phyloP scores from a whole-genome alignment of 768 basidiomycete species.

The Lentinula guzmanii region DNA sequence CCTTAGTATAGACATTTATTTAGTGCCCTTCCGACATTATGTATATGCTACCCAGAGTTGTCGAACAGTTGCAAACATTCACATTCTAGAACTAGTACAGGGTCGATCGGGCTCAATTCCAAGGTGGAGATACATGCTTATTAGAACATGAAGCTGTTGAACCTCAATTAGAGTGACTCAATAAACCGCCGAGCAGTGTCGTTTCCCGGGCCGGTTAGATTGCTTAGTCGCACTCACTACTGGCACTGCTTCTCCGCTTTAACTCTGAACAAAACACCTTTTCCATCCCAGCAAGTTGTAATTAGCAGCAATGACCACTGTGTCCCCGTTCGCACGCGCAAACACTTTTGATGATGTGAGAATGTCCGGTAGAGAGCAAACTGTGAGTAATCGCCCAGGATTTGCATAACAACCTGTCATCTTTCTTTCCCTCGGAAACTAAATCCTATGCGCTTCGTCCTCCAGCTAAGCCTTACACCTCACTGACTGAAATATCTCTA shows the following conservation, averaged over 20 bases:
- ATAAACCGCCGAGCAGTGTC: too few species aligned
- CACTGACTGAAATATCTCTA: not conserved
- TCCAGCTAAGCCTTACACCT: not conserved
- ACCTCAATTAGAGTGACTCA: too few species aligned
- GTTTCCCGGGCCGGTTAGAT: too few species aligned
- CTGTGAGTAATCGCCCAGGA: slow-evolving; percentile 31
- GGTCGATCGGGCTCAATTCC: too few species aligned
- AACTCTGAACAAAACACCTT: not conserved
- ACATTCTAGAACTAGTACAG: too few species aligned
- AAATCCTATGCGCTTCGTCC: not conserved
- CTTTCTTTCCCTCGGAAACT: not conserved
- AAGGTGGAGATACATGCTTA: too few species aligned
- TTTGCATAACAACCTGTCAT: not conserved
- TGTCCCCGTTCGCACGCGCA: slow-evolving; percentile 62
- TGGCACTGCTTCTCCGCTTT: not conserved
- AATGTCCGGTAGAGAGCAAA: slow-evolving; percentile 48
- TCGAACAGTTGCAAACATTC: too few species aligned
- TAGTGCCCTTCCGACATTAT: too few species aligned
- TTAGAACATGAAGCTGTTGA: too few species aligned
- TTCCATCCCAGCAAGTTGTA: not conserved
- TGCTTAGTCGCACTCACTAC: not conserved
- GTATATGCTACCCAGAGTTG: too few species aligned
- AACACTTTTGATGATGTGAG: slow-evolving; percentile 49
- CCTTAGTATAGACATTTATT: too few species aligned
- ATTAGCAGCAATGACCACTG: slow-evolving; percentile 26